Base-by-base conservation (phyloP, 257 asterid genomes). In the Gardenia jasminoides region DNA sequence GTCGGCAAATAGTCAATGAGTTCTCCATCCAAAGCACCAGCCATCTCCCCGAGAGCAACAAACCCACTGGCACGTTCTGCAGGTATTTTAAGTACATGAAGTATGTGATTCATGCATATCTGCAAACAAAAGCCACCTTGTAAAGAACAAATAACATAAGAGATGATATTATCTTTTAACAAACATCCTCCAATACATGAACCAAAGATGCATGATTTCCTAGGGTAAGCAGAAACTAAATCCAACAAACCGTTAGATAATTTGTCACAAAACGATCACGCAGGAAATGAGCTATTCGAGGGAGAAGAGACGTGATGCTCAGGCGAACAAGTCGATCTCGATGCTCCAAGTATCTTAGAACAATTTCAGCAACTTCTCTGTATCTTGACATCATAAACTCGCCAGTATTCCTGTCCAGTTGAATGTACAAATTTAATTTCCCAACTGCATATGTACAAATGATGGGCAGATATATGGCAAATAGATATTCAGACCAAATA, bases 371-470 rank as follows among this genome's bases (percentile, higher is more conserved):
- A 75, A 96, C 99, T 87, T 96, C 99, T 87, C 99, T 90, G 79
- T 96, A 96, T 85, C 98, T 90, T 76, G 97, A 96, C 98, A 96
- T 96, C 99, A 96, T 96, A 89, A 96, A 96, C 86, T 96, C 99
- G 11, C 99, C 99, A 1, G 99, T 93, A 74, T 96, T 96, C 92
- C 99, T 96, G 95, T 78, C 80, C 87, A 82, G 68, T 70, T 41
- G 39, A 61, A 84, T 66, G 81, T 74, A 82, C 69, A 43, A 41
- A 67, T 56, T 5, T 43, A 50, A 41, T 61, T 36, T 74, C 72
- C 31, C 44, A 39, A 61, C 36, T 15, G n/a, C 43, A 74, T 64
- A 56, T 62, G 44, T 5, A 26, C 61, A 64, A 64, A 7, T 46
- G n/a, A 10, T 36, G 36, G 70, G 15, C 26, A 50, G 75, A 71